Conservation (phyloP, 148 eudicot species). For the Fagopyrum tataricum region DNA sequence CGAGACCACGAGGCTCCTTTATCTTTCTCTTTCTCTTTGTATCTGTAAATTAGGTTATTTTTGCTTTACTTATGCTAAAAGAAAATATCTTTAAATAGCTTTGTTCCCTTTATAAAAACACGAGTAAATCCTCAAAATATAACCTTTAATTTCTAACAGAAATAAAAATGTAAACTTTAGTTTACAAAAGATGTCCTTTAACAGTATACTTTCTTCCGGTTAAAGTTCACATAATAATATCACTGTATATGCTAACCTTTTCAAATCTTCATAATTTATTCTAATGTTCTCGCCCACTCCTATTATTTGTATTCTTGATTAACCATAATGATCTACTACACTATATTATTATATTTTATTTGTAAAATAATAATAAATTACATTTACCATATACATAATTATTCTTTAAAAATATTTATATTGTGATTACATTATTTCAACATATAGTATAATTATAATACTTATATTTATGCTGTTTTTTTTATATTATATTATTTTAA, state of each 20-base stretch:
- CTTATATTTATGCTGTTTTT: too few relatives aligned
- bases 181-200: neutral
- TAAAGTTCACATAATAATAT: neutral
- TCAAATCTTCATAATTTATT: neutral
- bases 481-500: too few relatives aligned
- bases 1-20: neutral
- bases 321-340: too few relatives aligned
- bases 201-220: neutral
- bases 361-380: too few relatives aligned
- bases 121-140: neutral
- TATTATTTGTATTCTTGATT: too few relatives aligned
- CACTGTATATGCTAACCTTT: neutral
- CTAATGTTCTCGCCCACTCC: too few relatives aligned
- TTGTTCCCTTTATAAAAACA: neutral
- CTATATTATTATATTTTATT: too few relatives aligned
- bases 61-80: conserved; percentile 5
- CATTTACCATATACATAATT: too few relatives aligned
- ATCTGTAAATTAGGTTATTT: neutral
- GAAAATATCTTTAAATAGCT: neutral
- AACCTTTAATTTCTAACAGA: too few relatives aligned
- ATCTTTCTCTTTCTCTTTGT: conserved; percentile 8
- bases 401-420: too few relatives aligned
- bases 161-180: neutral
- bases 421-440: too few relatives aligned
- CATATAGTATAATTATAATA: too few relatives aligned